These are phyloP conservation scores for Phytophthora fragariaefolia DNA, from an alignment of 352 stramenopile species.

Conservation along the genomic window DNA sequence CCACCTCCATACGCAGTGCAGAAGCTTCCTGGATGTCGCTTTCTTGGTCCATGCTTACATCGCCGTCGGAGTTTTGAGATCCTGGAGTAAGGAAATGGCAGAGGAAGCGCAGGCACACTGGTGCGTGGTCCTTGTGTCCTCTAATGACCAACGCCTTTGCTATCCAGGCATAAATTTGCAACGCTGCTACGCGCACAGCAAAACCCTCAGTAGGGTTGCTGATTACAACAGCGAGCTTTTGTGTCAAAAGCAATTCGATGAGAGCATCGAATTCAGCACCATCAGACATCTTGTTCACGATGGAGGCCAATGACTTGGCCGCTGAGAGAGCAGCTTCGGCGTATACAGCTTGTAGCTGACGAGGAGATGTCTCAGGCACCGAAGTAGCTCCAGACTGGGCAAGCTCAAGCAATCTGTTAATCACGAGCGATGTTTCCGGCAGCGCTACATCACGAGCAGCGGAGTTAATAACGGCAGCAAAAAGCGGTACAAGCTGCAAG, in stretches of 20 bases:
- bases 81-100: slow-evolving; percentile 65
- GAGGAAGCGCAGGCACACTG: slow-evolving; percentile 73
- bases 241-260: slow-evolving; percentile 70
- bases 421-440: slow-evolving; percentile 67
- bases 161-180: slow-evolving; percentile 89
- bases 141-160: slow-evolving; percentile 84
- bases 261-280: slow-evolving; percentile 80
- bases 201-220: slow-evolving; percentile 45
- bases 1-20: slow-evolving; percentile 72
- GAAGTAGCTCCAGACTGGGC: slow-evolving; percentile 52
- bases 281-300: slow-evolving; percentile 90
- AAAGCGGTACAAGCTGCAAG: slow-evolving; percentile 78
- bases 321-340: slow-evolving; percentile 64
- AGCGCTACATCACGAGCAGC: slow-evolving; percentile 62
- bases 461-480: slow-evolving; percentile 83
- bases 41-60: slow-evolving; percentile 41
- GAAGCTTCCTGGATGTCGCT: slow-evolving; percentile 27
- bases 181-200: slow-evolving; percentile 57
- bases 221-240: slow-evolving; percentile 71
- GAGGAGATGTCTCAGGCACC: slow-evolving; percentile 13
- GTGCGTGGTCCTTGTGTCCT: slow-evolving; percentile 72
- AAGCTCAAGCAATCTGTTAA: slow-evolving; percentile 82
- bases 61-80: slow-evolving; percentile 22
- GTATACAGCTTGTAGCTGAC: slow-evolving; percentile 50
- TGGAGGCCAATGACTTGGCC: slow-evolving; percentile 80